These are phyloP conservation scores for Geotrichum phurueaensis DNA, from an alignment of 1,139 yeast species.

Conservation along the genomic window DNA sequence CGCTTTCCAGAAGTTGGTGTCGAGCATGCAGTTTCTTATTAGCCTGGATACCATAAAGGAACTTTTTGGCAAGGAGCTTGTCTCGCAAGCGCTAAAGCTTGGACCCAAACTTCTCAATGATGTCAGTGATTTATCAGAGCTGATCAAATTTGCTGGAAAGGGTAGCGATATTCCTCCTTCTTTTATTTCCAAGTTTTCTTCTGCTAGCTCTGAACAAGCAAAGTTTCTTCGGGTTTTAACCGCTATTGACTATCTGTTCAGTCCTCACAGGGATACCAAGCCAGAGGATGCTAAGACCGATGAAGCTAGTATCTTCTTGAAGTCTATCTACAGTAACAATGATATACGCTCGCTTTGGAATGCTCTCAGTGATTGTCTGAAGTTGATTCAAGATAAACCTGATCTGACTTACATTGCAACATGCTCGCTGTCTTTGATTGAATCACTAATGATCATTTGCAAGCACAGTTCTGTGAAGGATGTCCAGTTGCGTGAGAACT, in stretches of 20 bases:
- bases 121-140: conserved; percentile 46
- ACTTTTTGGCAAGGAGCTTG: conserved; percentile 63
- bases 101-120: conserved; percentile 57
- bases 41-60: conserved; percentile 55
- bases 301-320: conserved; percentile 40
- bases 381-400: conserved; percentile 39
- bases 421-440: conserved; percentile 78
- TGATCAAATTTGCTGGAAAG: conserved; percentile 39
- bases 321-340: conserved; percentile 52
- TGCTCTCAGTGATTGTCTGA: conserved; percentile 70
- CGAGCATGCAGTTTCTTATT: conserved; percentile 70
- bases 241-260: conserved; percentile 79
- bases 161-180: conserved; percentile 49
- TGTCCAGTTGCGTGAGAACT: conserved; percentile 33
- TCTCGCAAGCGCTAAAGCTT: conserved; percentile 57
- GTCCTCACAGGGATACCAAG: conserved; percentile 32
- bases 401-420: conserved; percentile 67
- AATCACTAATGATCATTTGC: conserved; percentile 91
- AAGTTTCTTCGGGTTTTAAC: conserved; percentile 77
- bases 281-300: conserved; percentile 37
- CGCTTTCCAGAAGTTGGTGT: conserved; percentile 78
- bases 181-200: conserved; percentile 61
- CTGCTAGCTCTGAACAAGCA: conserved; percentile 82
- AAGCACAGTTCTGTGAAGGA: conserved; percentile 76
- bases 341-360: conserved; percentile 82